Percentiles rank a stretch among this genome's conserved stretches.
These are phyloP conservation scores for Solanum clarkiae DNA, from an alignment of 257 asterid species.

Conservation along the genomic window DNA sequence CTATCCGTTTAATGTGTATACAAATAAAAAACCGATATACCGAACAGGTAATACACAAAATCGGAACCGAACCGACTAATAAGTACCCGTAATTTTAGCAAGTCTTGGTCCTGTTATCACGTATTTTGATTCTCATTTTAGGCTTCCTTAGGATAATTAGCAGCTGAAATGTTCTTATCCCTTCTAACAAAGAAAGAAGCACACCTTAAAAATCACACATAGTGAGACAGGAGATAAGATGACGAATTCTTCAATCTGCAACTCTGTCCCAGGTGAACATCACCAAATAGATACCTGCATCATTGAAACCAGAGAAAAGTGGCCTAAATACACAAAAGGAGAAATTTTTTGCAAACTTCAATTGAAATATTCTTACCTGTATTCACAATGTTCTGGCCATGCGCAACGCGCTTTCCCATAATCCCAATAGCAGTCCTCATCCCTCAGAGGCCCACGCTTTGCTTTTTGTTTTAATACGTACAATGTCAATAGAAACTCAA, in stretches of 20 bases:
- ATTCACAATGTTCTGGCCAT: conserved; percentile 92
- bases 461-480: conserved; percentile 24
- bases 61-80: too few species aligned
- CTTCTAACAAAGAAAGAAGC: neutral
- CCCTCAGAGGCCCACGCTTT: conserved; percentile 91
- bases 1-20: too few species aligned
- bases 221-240: conserved; percentile 57
- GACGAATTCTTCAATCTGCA: conserved; percentile 79
- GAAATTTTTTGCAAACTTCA: neutral
- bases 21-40: too few species aligned
- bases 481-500: neutral
- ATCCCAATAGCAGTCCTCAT: conserved; percentile 98
- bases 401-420: conserved; percentile 98
- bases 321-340: neutral
- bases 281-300: conserved; percentile 81
- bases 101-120: neutral
- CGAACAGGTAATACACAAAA: too few species aligned
- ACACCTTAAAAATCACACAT: conserved; percentile 31
- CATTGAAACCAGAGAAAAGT: neutral
- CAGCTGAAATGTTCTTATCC: neutral
- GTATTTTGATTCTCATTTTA: neutral
- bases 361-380: conserved; percentile 38
- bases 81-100: neutral
- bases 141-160: neutral
- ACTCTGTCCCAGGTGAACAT: conserved; percentile 96